phyloP scores from a whole-genome alignment of 441 rosid genomes.

The Cnidoscolus chayamansa region DNA sequence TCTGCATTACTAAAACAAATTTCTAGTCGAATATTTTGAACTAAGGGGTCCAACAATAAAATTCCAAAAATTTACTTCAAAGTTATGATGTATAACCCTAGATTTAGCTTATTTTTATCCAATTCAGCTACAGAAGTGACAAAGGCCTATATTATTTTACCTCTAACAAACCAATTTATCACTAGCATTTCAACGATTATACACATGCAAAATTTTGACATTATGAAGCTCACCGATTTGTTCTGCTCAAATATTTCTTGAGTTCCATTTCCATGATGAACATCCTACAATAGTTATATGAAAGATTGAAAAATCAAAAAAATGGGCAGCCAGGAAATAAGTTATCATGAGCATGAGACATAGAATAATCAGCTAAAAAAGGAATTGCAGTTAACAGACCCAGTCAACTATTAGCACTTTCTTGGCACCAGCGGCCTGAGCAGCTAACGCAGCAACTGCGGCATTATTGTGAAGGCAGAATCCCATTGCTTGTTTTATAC shows the following conservation, averaged over 20 bases:
- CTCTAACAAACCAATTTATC: background rate
- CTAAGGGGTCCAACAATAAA: background rate
- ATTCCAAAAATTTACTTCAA: background rate
- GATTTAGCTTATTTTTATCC: background rate
- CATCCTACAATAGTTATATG: conserved; percentile 60
- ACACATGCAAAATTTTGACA: background rate
- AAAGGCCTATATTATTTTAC: background rate
- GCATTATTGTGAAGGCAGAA: conserved; percentile 99
- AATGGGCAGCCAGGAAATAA: background rate
- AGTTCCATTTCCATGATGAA: conserved; percentile 98
- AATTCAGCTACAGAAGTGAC: background rate
- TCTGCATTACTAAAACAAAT: background rate
- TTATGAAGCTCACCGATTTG: conserved; percentile 65
- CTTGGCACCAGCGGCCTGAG: conserved; percentile 89
- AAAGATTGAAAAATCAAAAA: background rate
- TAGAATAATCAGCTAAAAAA: background rate
- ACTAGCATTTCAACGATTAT: conserved; percentile 5
- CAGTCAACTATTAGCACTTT: conserved; percentile 94
- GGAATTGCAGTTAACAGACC: conserved; percentile 35
- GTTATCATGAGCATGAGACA: background rate
- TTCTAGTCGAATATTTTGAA: background rate
- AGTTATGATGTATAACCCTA: background rate
- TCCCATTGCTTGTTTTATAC: conserved; percentile 85
- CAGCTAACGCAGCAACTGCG: conserved; percentile 90
- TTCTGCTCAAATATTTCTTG: conserved; percentile 89